These are phyloP conservation scores for Annulohypoxylon maeteangense DNA, from an alignment of 495 filamentous ascomycete species.

Conservation along the genomic window DNA sequence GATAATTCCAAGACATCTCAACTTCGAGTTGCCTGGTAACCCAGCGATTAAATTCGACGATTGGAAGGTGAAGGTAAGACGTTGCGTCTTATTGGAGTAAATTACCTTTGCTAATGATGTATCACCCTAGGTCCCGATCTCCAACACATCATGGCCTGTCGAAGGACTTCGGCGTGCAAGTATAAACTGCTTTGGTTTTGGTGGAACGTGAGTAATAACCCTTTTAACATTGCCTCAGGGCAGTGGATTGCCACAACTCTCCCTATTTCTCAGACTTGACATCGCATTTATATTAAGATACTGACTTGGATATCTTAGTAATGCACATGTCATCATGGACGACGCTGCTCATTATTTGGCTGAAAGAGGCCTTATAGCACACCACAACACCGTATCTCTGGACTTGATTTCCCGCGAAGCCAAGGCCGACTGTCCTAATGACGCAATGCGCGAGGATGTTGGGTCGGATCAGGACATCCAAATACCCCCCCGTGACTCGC, in stretches of 20 bases:
- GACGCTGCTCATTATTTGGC: conserved; percentile 31
- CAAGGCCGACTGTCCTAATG: background rate
- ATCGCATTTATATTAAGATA: background rate
- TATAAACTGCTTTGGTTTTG: conserved; percentile 39
- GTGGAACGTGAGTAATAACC: conserved; percentile 33
- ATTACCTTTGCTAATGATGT: conserved; percentile 6
- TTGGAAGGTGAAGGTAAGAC: conserved; percentile 49
- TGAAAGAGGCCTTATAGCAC: conserved; percentile 22
- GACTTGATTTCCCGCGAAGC: background rate
- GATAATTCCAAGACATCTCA: conserved; percentile 56
- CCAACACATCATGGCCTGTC: conserved; percentile 25
- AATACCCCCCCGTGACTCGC: conserved; percentile 11
- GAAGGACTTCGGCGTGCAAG: conserved; percentile 31
- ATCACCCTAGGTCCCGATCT: conserved; percentile 10
- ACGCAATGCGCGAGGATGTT: background rate
- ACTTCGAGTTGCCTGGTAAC: conserved; percentile 56
- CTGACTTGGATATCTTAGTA: conserved; percentile 19
- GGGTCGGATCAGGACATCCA: background rate
- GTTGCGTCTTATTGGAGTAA: background rate
- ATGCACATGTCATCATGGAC: conserved; percentile 35
- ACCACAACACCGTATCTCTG: conserved; percentile 12
- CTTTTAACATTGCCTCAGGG: background rate
- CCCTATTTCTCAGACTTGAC: background rate
- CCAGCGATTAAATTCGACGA: conserved; percentile 49
- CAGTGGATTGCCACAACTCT: background rate